phyloP scores from a whole-genome alignment of 2,329 filamentous ascomycete species.

The Diaporthe vexans region DNA sequence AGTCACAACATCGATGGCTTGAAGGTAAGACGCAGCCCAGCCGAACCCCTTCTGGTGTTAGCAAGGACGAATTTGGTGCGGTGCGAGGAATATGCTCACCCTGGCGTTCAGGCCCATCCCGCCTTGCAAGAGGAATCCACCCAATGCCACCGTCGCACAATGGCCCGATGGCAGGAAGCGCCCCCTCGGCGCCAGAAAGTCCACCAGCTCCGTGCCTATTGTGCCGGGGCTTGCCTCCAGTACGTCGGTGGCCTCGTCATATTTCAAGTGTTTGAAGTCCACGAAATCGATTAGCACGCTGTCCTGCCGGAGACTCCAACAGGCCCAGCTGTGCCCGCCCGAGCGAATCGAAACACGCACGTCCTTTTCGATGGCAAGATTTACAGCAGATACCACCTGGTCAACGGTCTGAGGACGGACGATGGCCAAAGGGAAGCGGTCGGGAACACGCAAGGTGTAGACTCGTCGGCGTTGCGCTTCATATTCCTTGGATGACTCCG shows the following conservation, averaged over 20 bases:
- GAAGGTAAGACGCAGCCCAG: background rate
- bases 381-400: conserved; percentile 5
- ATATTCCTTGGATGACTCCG: background rate
- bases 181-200: background rate
- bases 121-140: background rate
- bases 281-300: conserved; percentile 17
- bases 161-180: background rate
- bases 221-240: background rate
- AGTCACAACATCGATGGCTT: conserved; percentile 1
- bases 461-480: conserved; percentile 20
- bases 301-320: conserved; percentile 6
- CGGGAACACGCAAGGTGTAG: background rate
- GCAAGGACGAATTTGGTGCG: no score
- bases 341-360: conserved; percentile 1
- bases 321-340: conserved; percentile 7
- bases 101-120: conserved; percentile 5
- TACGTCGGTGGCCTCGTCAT: background rate
- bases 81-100: background rate
- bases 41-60: background rate
- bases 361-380: background rate
- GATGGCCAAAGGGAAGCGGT: conserved; percentile 2
- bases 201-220: background rate
- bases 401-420: background rate
- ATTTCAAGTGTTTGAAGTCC: background rate
- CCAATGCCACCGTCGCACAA: background rate